Evolutionary conservation across 2,329 filamentous ascomycete species (phyloP).

Genomic region (Bipolaris victoriae): DNA sequence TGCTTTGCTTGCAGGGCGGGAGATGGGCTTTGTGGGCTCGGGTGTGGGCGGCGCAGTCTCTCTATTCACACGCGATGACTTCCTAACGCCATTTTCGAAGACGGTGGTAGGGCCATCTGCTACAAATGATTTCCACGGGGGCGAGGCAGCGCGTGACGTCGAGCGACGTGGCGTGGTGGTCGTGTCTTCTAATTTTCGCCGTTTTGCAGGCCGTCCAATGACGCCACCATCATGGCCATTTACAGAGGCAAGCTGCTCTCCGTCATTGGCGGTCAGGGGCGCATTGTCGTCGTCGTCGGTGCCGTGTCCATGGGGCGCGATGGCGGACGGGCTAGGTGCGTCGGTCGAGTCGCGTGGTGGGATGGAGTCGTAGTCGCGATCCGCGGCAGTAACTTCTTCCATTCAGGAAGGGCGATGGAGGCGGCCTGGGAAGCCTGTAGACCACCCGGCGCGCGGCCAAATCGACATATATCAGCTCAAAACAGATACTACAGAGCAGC

Average conservation of each 20-base stretch:
- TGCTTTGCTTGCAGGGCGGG: conserved; percentile 33
- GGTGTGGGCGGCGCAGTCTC: conserved; percentile 54
- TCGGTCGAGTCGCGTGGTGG: conserved; percentile 30
- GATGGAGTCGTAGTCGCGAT: conserved; percentile 40
- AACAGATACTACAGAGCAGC: conserved; percentile 32
- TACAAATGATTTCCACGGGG: conserved; percentile 88
- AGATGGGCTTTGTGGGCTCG: conserved; percentile 50
- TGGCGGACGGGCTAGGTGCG: conserved; percentile 26
- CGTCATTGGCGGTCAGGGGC: conserved; percentile 37
- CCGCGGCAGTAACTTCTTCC: conserved; percentile 40
- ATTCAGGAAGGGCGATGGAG: conserved; percentile 37
- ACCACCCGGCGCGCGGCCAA: conserved; percentile 43
- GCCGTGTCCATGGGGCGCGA: conserved; percentile 24
- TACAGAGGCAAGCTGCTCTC: conserved; percentile 24
- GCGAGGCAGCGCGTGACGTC: conserved; percentile 66
- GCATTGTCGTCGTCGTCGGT: conserved; percentile 23
- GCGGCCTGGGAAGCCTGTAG: conserved; percentile 38
- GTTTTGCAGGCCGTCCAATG: conserved; percentile 59
- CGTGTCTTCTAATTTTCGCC: conserved; percentile 61
- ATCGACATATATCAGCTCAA: conserved; percentile 36
- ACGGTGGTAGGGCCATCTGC: conserved; percentile 90
- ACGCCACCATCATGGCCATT: conserved; percentile 33
- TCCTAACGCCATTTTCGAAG: conserved; percentile 67
- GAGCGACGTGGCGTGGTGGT: conserved; percentile 44
- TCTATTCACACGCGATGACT: conserved; percentile 64